Percentiles rank a stretch among this genome's conserved stretches.
These are phyloP conservation scores for Microdochium bolleyi DNA, from an alignment of 2,329 filamentous ascomycete species.

Conservation along the genomic window DNA sequence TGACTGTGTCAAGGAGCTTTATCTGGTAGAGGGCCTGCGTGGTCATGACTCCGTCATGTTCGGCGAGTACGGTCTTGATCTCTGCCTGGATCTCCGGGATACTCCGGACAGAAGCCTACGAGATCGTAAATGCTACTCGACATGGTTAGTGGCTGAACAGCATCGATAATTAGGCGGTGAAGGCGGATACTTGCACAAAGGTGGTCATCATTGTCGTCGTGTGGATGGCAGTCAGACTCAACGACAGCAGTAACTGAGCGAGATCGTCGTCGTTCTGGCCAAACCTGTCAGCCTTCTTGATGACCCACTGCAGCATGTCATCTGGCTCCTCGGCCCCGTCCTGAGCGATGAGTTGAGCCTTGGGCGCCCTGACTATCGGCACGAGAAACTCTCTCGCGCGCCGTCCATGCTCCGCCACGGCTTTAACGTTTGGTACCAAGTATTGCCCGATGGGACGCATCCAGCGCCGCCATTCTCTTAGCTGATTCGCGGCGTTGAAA, in stretches of 20 bases:
- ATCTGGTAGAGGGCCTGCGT: conserved; percentile 24
- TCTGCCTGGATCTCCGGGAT: conserved; percentile 41
- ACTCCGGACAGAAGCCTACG: conserved; percentile 31
- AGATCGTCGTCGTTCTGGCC: conserved; percentile 11
- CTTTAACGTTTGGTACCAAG: conserved; percentile 24
- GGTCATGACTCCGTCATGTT: conserved; percentile 21
- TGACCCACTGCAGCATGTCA: conserved; percentile 38
- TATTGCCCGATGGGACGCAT: conserved; percentile 22
- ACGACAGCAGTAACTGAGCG: neutral
- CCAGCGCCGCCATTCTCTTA: conserved; percentile 10
- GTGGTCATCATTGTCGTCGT: conserved; percentile 5
- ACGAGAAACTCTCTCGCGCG: conserved; percentile 24
- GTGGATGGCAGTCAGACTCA: neutral
- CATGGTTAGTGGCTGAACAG: too few species aligned
- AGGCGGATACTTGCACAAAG: conserved; percentile 23
- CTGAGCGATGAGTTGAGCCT: conserved; percentile 4
- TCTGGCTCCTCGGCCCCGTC: conserved; percentile 22
- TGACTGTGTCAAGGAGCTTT: conserved; percentile 27
- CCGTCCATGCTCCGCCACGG: conserved; percentile 19
- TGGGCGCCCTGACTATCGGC: conserved; percentile 23
- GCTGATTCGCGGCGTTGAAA: conserved; percentile 20
- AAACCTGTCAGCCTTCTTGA: conserved; percentile 23
- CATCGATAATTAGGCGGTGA: too few species aligned
- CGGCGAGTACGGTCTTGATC: conserved; percentile 26
- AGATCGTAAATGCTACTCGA: conserved; percentile 39